Conservation (phyloP, 352 stramenopile genomes). For the Pythium brassicae region DNA sequence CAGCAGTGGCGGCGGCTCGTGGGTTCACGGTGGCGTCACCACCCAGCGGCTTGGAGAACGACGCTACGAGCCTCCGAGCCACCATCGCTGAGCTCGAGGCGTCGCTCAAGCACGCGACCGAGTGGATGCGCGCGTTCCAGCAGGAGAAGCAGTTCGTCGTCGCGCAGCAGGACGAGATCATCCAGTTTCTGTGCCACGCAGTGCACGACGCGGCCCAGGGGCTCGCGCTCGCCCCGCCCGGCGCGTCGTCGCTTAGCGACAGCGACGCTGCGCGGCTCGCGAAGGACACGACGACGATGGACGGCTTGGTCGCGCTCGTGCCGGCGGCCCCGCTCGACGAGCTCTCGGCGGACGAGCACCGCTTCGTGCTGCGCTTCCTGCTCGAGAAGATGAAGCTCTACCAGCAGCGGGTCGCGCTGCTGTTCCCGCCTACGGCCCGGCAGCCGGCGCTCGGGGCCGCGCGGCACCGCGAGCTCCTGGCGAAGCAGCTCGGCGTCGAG, state of each 20-base stretch:
- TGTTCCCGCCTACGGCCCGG: slow-evolving; percentile 25
- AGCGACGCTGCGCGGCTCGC: slow-evolving; percentile 14
- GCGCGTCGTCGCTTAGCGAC: slow-evolving; percentile 5
- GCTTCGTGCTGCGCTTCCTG: slow-evolving; percentile 45
- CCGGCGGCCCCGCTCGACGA: slow-evolving; percentile 32
- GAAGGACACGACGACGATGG: slow-evolving; percentile 31
- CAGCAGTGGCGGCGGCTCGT: no score
- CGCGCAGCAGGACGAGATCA: slow-evolving; percentile 59
- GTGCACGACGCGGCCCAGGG: slow-evolving; percentile 26
- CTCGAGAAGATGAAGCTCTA: slow-evolving; percentile 64
- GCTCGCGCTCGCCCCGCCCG: neutral
- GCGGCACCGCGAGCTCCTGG: slow-evolving; percentile 23
- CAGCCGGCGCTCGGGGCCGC: neutral
- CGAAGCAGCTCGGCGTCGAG: slow-evolving; percentile 52
- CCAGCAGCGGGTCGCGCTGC: slow-evolving; percentile 42
- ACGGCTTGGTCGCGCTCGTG: slow-evolving; percentile 25
- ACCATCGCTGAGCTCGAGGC: slow-evolving; percentile 24
- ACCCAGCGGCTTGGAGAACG: neutral
- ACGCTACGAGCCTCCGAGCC: slow-evolving; percentile 9
- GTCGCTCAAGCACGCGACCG: slow-evolving; percentile 26
- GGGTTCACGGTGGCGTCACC: neutral
- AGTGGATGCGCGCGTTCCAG: slow-evolving; percentile 51
- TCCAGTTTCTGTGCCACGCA: slow-evolving; percentile 47
- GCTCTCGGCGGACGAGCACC: slow-evolving; percentile 37
- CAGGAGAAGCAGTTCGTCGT: slow-evolving; percentile 52